Base-by-base conservation (phyloP, 176 grass and related monocot genomes). In the Rhynchospora tenuis region DNA sequence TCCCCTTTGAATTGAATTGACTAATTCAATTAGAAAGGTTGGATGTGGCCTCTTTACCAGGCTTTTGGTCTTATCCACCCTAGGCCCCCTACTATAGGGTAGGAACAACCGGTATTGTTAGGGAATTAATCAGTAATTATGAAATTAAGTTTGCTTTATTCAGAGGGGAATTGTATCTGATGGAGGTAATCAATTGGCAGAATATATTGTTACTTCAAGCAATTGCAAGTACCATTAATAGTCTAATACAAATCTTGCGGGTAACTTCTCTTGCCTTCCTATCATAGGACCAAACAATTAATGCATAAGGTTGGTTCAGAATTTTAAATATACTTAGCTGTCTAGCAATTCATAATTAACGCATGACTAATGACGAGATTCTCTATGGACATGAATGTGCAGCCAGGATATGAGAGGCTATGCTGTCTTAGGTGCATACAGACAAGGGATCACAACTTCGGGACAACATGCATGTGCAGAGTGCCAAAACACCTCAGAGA, bases 401-500 rank as follows among this genome's bases (percentile, higher is more conserved):
- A 67, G 80, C 73, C 84, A 0, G 88, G 88, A 63, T 90, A 90
- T 57, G 88, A 86, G 80, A 85, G 79, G 7, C 80, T 90, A 56
- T 90, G 88, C 62, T 90, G 84, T 80, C 88, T 90, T 7, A 54
- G 79, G 75, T 90, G 88, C 72, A 90, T 90, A 64, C 88, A 90
- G 73, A 90, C 88, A 17, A 64, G 88, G 84, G 88, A 90, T 56
- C 88, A 86, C 59, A 90, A 90, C 56, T 90, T 90, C 31, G 72
- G 68, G 19, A 86, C 84, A 19, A 84, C 88, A 9, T 90, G 88
- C 17, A 84, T 86, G n/a, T 90, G 88, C 56, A 83, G 88, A 67
- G 88, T 90, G 33, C 88, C 88, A 3, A 90, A 86, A 54, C 88
- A 90, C 52, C 55, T 90, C 9, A 86, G 84, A 68, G 88, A 86